Conservation (phyloP, 352 stramenopile species). For the Globisporangium ultimum region DNA sequence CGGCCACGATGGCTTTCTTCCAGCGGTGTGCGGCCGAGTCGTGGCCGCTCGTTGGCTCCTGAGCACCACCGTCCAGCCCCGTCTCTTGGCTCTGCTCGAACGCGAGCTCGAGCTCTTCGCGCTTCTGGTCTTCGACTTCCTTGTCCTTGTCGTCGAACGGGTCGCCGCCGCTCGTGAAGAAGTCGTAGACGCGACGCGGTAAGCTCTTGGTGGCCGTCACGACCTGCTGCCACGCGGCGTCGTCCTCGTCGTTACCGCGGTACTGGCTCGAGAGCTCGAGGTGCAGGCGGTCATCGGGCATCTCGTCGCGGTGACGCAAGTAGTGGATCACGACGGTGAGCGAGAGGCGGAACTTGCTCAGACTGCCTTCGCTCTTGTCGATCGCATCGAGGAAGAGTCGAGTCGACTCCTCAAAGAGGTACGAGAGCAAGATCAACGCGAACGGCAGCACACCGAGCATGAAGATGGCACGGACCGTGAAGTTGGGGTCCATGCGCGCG, state of each 20-base stretch:
- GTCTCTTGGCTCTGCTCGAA: slow-evolving; percentile 53
- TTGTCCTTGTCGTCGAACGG: slow-evolving; percentile 79
- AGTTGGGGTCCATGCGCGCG: slow-evolving; percentile 65
- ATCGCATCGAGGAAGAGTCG: slow-evolving; percentile 84
- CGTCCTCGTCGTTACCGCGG: slow-evolving; percentile 49
- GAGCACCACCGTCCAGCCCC: slow-evolving; percentile 15
- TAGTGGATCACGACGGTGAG: slow-evolving; percentile 85
- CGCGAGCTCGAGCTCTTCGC: slow-evolving; percentile 54
- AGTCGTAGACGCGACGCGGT: slow-evolving; percentile 30
- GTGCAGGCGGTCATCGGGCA: slow-evolving; percentile 77
- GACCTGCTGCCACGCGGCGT: slow-evolving; percentile 57
- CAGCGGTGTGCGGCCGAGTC: slow-evolving; percentile 39
- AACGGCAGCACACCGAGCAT: slow-evolving; percentile 71
- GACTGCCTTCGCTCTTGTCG: slow-evolving; percentile 74
- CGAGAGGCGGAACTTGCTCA: slow-evolving; percentile 83
- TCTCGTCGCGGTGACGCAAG: slow-evolving; percentile 70
- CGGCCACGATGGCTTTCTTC: slow-evolving; percentile 71
- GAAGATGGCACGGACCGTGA: slow-evolving; percentile 65
- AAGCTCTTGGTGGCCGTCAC: slow-evolving; percentile 34
- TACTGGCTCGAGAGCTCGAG: slow-evolving; percentile 43
- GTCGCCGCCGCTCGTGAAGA: slow-evolving; percentile 47
- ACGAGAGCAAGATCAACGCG: slow-evolving; percentile 80
- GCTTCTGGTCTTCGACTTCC: slow-evolving; percentile 64
- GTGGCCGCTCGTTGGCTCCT: slow-evolving; percentile 14
- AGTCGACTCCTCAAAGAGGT: slow-evolving; percentile 83